These are phyloP conservation scores for Drosera spatulata DNA, from an alignment of 179 eudicot genomes.

Conservation along the genomic window DNA sequence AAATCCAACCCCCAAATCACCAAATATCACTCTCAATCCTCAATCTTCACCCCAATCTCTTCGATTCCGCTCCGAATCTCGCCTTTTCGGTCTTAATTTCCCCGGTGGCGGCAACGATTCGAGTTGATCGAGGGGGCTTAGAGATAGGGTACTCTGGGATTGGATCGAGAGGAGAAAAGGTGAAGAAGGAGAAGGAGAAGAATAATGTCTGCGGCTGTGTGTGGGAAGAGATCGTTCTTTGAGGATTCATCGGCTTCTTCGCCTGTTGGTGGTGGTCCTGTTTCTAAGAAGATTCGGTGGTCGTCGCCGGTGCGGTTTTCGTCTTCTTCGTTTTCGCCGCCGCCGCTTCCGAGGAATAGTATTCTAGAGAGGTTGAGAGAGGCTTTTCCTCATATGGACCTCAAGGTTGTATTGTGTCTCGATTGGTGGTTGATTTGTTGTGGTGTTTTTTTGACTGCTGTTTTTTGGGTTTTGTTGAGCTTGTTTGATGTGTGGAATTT, in stretches of 20 bases:
- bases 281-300: constrained; percentile 46
- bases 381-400: constrained; percentile 48
- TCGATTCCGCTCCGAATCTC: too few species aligned
- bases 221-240: constrained; percentile 79
- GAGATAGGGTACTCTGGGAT: constrained; percentile 13
- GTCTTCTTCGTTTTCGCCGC: constrained; percentile 18
- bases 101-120: too few species aligned
- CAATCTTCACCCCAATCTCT: too few species aligned
- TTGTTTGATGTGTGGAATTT: not conserved
- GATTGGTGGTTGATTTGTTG: not conserved
- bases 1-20: too few species aligned
- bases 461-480: not conserved
- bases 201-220: constrained; percentile 71
- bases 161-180: not conserved
- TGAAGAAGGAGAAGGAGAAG: not conserved
- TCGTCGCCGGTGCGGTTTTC: constrained; percentile 47
- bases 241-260: constrained; percentile 52
- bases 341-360: constrained; percentile 3
- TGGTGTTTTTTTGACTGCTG: not conserved
- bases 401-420: constrained; percentile 23
- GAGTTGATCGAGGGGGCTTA: too few species aligned
- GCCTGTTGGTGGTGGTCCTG: constrained; percentile 13
- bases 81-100: too few species aligned
- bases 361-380: constrained; percentile 29
- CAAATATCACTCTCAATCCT: too few species aligned